phyloP scores from a whole-genome alignment of 371 early-diverging fungal genomes.

The Encephalitozoon romaleae region DNA sequence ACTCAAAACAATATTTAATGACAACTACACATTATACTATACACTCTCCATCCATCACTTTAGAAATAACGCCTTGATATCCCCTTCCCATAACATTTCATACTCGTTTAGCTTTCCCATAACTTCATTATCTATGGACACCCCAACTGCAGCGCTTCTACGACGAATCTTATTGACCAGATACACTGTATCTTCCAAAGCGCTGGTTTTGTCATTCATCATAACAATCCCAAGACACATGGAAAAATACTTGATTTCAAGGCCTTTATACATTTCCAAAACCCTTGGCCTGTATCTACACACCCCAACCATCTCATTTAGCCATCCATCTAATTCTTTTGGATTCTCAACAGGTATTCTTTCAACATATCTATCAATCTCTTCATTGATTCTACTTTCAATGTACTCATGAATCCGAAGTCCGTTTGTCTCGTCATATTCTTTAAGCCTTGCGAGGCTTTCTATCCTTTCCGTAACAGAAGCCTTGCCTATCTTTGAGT shows the following conservation, averaged over 20 bases:
- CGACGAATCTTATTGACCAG: not conserved
- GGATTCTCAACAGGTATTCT: not conserved
- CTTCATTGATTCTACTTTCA: not conserved
- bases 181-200: not conserved
- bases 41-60: not conserved
- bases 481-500: not conserved
- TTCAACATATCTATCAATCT: not conserved
- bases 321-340: not conserved
- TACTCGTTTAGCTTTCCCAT: not conserved
- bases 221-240: slow-evolving; percentile 2
- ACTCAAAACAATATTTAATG: not conserved
- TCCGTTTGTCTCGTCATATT: not conserved
- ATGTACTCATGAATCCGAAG: not conserved
- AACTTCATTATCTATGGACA: not conserved
- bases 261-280: not conserved
- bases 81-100: not conserved
- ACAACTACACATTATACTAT: not conserved
- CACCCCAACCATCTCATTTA: not conserved
- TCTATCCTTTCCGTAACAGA: not conserved
- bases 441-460: not conserved
- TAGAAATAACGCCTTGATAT: not conserved
- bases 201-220: not conserved
- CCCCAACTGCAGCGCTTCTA: not conserved
- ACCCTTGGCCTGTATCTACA: not conserved
- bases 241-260: not conserved